Base-by-base conservation (phyloP, 2,329 filamentous ascomycete genomes). In the Botrytis tulipae region DNA sequence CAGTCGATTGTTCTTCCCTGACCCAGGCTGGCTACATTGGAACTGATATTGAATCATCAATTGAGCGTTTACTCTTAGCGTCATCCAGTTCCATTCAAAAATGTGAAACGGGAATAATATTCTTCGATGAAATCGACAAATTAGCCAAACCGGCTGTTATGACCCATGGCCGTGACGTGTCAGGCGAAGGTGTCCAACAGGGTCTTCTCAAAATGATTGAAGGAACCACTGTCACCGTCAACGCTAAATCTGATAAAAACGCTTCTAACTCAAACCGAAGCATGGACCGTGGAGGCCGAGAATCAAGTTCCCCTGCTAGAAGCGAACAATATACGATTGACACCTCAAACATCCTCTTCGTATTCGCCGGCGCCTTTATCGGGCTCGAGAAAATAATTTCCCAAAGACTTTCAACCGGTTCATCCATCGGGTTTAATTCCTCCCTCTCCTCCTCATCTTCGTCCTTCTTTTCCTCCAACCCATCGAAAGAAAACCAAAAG, bases 21-120 rank as follows among this genome's bases (percentile, higher is more conserved):
- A 98, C 95, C 0, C 95, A 98, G 83, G 95, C 95, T 7, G 95
- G 96, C 40, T 99, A 99, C 79, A 98, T 99, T 77, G 96, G 96
- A 44, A 95, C 98, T 80, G 96, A 99, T 81, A 95, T 95, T n/a
- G 96, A 99, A 81, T 91, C 93, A 0, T 98, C 95, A 78, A 94
- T 99, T 59, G 94, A 98, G 80, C 88, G 96, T 62, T 86, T 99
- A 40, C 86, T 99, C 16, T 93, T 97, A 72, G 94, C 97, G 74
- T 91, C 95, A 14, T 95, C 97, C 81, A 97, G 97, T 82, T 93
- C 97, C 78, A 89, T 96, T 42, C 90, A 90, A 74, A 90, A 92
- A 72, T 92, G 94, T 12, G 95, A 99, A 81, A 89, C 93, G 71
- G 96, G 96, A 8, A 98, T 99, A 73, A 94, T 99, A 65, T 96